phyloP scores from a whole-genome alignment of 139 green algal species.

The Chlorella sp. region DNA sequence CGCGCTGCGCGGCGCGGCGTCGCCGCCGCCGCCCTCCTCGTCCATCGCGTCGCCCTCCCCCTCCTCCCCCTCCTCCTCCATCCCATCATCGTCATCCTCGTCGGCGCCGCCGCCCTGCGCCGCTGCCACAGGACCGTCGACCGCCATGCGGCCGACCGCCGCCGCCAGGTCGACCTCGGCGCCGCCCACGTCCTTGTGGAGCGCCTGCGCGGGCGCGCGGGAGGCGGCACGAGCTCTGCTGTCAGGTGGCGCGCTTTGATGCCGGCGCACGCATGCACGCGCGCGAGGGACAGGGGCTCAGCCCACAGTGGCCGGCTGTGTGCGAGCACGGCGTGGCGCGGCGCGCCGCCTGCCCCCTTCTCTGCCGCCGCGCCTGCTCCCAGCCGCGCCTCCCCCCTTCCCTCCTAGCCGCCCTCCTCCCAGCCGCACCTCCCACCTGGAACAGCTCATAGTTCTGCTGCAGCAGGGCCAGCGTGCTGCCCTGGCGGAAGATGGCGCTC shows the following conservation, averaged over 20 bases:
- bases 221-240: too few relatives aligned
- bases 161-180: slow-evolving; percentile 22
- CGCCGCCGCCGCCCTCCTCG: slow-evolving; percentile 30
- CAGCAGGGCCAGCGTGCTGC: slow-evolving; percentile 67
- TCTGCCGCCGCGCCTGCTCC: too few relatives aligned
- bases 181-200: slow-evolving; percentile 9
- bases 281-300: too few relatives aligned
- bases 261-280: too few relatives aligned
- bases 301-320: too few relatives aligned
- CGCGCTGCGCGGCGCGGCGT: neutral
- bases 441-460: slow-evolving; percentile 77
- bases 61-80: slow-evolving; percentile 42
- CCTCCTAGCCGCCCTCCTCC: too few relatives aligned
- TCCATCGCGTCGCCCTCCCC: slow-evolving; percentile 36
- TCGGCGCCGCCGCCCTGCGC: neutral
- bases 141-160: slow-evolving; percentile 26
- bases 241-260: too few relatives aligned
- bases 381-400: too few relatives aligned
- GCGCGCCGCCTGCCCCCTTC: too few relatives aligned
- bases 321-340: too few relatives aligned
- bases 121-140: slow-evolving; percentile 27
- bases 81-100: slow-evolving; percentile 30
- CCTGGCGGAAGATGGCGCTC: slow-evolving; percentile 85
- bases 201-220: too few relatives aligned
- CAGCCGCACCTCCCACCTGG: neutral